Percentiles rank a stretch among this genome's conserved stretches.
Evolutionary conservation across 805 yeast genomes (phyloP).

Genomic region (Aciculoconidium aculeatum): DNA sequence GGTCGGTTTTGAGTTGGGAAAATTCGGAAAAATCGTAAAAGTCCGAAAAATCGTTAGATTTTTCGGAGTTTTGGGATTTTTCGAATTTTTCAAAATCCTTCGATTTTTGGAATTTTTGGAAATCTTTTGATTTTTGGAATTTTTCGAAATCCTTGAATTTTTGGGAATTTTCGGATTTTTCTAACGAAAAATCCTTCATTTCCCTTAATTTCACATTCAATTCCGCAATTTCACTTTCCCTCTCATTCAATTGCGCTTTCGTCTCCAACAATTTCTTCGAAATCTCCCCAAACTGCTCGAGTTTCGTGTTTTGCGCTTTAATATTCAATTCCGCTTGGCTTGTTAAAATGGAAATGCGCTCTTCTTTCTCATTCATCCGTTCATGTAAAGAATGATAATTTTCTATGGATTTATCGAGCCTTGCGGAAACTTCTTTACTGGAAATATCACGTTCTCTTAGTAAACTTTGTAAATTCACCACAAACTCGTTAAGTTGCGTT

Average conservation of each 20-base stretch:
- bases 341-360: constrained; percentile 44
- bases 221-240: constrained; percentile 33
- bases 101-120: too few species aligned
- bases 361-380: constrained; percentile 48
- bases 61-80: too few species aligned
- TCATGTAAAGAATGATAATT: constrained; percentile 39
- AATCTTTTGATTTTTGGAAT: constrained; percentile 7
- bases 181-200: neutral
- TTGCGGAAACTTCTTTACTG: constrained; percentile 42
- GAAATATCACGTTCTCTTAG: constrained; percentile 57
- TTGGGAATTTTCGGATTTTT: too few species aligned
- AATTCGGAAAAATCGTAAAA: too few species aligned
- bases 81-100: too few species aligned
- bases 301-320: constrained; percentile 46
- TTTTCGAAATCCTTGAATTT: too few species aligned
- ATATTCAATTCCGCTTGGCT: constrained; percentile 54
- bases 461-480: constrained; percentile 54
- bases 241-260: constrained; percentile 37
- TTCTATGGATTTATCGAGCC: constrained; percentile 45
- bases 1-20: constrained; percentile 46
- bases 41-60: too few species aligned
- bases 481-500: constrained; percentile 48
- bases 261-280: constrained; percentile 38
- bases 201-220: too few species aligned
- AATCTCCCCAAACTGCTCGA: constrained; percentile 53